Conservation (phyloP, 2,329 filamentous ascomycete genomes). For the Ophiocordyceps camponoti-leonardi region DNA sequence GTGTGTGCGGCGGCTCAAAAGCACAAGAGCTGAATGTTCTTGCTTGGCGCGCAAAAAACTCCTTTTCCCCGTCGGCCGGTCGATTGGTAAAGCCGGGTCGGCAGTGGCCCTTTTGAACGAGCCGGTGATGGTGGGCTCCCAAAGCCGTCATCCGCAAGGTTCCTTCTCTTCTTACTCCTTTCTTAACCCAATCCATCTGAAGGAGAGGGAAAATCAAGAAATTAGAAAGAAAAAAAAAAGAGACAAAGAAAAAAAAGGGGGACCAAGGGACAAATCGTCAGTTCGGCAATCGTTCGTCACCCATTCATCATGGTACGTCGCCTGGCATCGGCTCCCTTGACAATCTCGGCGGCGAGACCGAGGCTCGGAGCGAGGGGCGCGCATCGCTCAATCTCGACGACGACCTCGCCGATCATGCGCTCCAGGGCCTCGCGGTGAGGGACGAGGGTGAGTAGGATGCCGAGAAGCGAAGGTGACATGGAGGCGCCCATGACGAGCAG, state of each 20-base stretch:
- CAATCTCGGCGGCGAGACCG: conserved; percentile 59
- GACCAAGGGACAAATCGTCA: not conserved
- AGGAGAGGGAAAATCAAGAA: not conserved
- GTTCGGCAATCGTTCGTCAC: conserved; percentile 13
- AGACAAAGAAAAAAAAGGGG: not conserved
- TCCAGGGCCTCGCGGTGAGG: conserved; percentile 46
- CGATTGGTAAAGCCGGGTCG: too few species aligned
- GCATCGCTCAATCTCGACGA: conserved; percentile 59
- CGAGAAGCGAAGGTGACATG: conserved; percentile 56
- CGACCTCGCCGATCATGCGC: conserved; percentile 60
- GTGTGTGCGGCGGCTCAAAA: too few species aligned
- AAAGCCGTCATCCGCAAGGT: too few species aligned
- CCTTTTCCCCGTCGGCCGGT: too few species aligned
- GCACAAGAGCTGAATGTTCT: too few species aligned
- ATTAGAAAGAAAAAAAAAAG: not conserved
- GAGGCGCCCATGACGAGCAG: conserved; percentile 72
- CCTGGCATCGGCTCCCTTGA: conserved; percentile 61
- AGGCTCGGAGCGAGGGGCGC: conserved; percentile 61
- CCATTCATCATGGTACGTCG: conserved; percentile 44
- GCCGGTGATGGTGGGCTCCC: too few species aligned
- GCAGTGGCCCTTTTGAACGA: too few species aligned
- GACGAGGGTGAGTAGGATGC: conserved; percentile 41
- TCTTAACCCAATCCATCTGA: too few species aligned
- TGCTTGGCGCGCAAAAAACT: too few species aligned
- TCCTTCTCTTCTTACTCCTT: too few species aligned